phyloP scores from a whole-genome alignment of 1,284 basidiomycete genomes.

The Anthracocystis setariae region DNA sequence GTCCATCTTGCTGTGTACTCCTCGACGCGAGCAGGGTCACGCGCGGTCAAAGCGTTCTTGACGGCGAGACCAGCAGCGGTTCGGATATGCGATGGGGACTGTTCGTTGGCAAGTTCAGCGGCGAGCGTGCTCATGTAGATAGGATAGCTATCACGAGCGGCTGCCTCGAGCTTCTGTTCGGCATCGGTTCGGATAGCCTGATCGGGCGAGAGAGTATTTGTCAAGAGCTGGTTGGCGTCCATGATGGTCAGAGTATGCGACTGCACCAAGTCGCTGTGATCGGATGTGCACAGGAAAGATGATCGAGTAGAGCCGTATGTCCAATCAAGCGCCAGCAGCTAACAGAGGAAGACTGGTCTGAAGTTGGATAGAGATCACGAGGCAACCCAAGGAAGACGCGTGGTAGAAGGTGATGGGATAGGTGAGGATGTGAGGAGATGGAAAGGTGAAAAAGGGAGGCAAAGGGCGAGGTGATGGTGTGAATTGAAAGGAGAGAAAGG shows the following conservation, averaged over 20 bases:
- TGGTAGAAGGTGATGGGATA: neutral
- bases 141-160: conserved; percentile 64
- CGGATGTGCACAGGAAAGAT: neutral
- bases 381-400: neutral
- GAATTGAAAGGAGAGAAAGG: conserved; percentile 4
- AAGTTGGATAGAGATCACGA: neutral
- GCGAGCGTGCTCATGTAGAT: conserved; percentile 63
- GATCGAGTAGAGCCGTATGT: neutral
- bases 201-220: conserved; percentile 66
- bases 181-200: conserved; percentile 60
- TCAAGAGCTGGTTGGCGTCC: conserved; percentile 66
- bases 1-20: conserved; percentile 75
- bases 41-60: conserved; percentile 92
- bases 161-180: conserved; percentile 64
- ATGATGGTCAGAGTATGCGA: conserved; percentile 35
- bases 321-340: neutral
- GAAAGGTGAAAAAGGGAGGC: neutral
- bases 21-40: conserved; percentile 75
- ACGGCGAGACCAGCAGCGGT: conserved; percentile 95
- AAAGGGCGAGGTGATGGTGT: conserved; percentile 5
- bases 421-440: neutral
- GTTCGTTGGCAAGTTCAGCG: conserved; percentile 61
- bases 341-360: neutral
- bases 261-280: conserved; percentile 13
- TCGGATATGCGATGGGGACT: conserved; percentile 75